phyloP scores from a whole-genome alignment of 1,284 basidiomycete species.

The Sporisorium iseilematis-ciliati region DNA sequence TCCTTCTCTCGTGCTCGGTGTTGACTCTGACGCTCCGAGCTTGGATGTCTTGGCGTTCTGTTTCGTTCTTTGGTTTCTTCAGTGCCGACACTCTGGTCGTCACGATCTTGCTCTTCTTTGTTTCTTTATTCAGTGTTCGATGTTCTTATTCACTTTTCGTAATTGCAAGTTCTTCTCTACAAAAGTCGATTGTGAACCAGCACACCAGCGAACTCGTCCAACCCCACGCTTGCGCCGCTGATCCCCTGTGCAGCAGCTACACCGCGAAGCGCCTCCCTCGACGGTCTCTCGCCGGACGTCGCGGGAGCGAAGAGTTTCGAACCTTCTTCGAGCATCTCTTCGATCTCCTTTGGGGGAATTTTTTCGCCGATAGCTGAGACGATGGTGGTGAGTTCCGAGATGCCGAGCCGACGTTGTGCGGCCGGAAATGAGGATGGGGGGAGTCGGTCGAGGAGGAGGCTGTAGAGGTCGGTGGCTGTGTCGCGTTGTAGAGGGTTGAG shows the following conservation, averaged over 20 bases:
- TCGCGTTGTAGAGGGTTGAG: conserved; percentile 39
- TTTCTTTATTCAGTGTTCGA: background rate
- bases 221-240: conserved; percentile 18
- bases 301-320: conserved; percentile 51
- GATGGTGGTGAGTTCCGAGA: conserved; percentile 19
- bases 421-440: conserved; percentile 16
- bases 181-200: conserved; percentile 40
- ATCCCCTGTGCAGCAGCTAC: conserved; percentile 36
- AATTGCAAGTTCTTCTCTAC: conserved; percentile 8
- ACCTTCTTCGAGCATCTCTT: conserved; percentile 51
- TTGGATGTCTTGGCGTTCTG: no score
- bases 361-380: conserved; percentile 32
- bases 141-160: background rate
- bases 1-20: background rate
- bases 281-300: conserved; percentile 7
- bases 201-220: conserved; percentile 49
- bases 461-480: conserved; percentile 16
- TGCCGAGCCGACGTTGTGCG: conserved; percentile 26
- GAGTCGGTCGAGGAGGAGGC: conserved; percentile 31
- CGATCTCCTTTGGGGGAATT: conserved; percentile 39
- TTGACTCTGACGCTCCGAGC: no score
- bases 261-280: conserved; percentile 29
- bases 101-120: background rate
- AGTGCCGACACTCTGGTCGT: background rate
- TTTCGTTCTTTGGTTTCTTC: background rate